Conservation (phyloP, 352 stramenopile genomes). For the Globisporangium spiculum region DNA sequence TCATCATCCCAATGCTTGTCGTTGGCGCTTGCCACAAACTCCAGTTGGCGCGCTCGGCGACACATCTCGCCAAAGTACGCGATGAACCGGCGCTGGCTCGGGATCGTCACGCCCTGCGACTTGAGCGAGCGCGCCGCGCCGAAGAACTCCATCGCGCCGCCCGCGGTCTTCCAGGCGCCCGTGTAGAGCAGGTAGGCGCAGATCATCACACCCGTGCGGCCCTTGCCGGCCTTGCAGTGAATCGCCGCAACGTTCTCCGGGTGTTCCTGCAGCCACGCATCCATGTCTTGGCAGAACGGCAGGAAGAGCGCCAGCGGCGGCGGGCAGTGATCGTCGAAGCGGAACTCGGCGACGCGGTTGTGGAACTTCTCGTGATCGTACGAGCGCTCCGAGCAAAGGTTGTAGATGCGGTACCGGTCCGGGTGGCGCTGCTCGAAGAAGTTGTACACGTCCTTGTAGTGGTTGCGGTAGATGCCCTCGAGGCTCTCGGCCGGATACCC, state of each 20-base stretch:
- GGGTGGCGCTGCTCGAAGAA: slow-evolving; percentile 88
- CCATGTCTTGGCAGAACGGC: slow-evolving; percentile 66
- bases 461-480: slow-evolving; percentile 89
- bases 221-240: slow-evolving; percentile 91
- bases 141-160: slow-evolving; percentile 70
- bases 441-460: slow-evolving; percentile 86
- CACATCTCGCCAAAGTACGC: slow-evolving; percentile 70
- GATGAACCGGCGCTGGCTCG: slow-evolving; percentile 76
- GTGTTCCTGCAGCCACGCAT: slow-evolving; percentile 50
- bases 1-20: slow-evolving; percentile 15
- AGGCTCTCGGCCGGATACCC: slow-evolving; percentile 88
- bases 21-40: neutral
- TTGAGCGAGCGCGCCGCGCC: slow-evolving; percentile 69
- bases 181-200: slow-evolving; percentile 75
- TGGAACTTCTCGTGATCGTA: slow-evolving; percentile 84
- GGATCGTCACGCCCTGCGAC: slow-evolving; percentile 80
- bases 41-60: slow-evolving; percentile 16
- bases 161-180: slow-evolving; percentile 50
- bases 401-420: slow-evolving; percentile 88
- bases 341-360: slow-evolving; percentile 65
- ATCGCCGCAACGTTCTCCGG: slow-evolving; percentile 81
- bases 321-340: slow-evolving; percentile 88
- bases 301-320: slow-evolving; percentile 70
- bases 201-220: slow-evolving; percentile 89
- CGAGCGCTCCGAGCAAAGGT: slow-evolving; percentile 85